These are phyloP conservation scores for Arctium lappa DNA, from an alignment of 129 eudicot species.

Conservation along the genomic window DNA sequence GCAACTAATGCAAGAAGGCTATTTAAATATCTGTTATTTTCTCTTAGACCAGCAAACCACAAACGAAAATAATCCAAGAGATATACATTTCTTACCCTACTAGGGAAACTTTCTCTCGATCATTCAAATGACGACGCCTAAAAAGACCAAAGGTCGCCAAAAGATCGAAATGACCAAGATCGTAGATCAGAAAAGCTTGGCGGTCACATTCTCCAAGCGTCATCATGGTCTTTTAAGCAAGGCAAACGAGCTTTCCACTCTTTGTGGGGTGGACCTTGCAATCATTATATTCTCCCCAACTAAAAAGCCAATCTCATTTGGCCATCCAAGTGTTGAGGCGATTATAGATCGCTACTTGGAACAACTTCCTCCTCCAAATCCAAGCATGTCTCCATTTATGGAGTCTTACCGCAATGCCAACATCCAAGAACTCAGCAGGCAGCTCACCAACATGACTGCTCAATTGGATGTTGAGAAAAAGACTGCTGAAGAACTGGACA, in stretches of 20 bases:
- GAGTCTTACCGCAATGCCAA: slow-evolving; percentile 32
- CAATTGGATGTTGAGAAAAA: slow-evolving; percentile 34
- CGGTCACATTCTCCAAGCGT: slow-evolving; percentile 22
- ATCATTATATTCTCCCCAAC: slow-evolving; percentile 44
- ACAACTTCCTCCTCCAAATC: slow-evolving; percentile 2
- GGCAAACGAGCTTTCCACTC: slow-evolving; percentile 8
- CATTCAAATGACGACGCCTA: not conserved
- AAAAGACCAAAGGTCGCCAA: not conserved
- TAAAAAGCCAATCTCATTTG: slow-evolving; percentile 43
- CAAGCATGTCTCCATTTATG: slow-evolving; percentile 13
- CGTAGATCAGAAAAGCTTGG: not conserved
- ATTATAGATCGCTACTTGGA: slow-evolving; percentile 23
- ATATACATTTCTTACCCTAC: not conserved
- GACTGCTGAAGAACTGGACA: slow-evolving; percentile 24
- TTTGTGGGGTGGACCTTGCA: slow-evolving; percentile 30
- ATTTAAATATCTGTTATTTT: not conserved
- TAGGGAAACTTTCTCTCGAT: not conserved
- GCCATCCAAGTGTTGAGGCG: slow-evolving; percentile 37
- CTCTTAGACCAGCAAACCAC: not conserved
- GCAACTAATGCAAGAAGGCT: not conserved
- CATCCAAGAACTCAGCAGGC: slow-evolving; percentile 31
- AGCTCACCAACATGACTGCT: slow-evolving; percentile 22
- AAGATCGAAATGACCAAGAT: slow-evolving; percentile 11
- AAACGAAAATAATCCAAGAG: not conserved
- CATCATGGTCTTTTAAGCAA: slow-evolving; percentile 5